These are phyloP conservation scores for Graphiopsis chlorocephala DNA, from an alignment of 2,329 filamentous ascomycete species.

Conservation along the genomic window DNA sequence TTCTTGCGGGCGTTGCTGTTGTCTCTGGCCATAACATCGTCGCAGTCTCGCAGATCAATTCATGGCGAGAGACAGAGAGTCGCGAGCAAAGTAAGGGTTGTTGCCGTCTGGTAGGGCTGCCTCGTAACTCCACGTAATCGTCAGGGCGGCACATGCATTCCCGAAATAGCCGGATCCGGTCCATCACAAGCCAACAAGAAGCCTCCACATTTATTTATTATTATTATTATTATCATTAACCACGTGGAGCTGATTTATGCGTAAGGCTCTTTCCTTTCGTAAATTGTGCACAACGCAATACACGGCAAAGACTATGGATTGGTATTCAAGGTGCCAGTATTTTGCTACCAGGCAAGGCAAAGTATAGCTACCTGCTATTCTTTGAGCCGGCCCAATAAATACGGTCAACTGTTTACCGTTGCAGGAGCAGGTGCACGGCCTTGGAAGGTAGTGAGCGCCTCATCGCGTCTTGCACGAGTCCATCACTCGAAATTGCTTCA, in stretches of 20 bases:
- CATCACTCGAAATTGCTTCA: neutral
- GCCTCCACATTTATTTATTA: neutral
- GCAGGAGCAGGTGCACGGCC: neutral
- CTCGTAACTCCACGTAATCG: slow-evolving; percentile 11
- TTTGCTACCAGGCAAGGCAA: neutral
- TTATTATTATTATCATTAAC: slow-evolving; percentile 2
- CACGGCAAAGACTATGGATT: neutral
- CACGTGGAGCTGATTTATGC: neutral
- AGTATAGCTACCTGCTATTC: neutral
- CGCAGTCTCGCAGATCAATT: slow-evolving; percentile 16
- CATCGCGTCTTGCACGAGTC: neutral
- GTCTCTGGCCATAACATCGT: slow-evolving; percentile 39
- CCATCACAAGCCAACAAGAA: neutral
- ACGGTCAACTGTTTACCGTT: neutral
- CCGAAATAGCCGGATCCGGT: slow-evolving; percentile 1
- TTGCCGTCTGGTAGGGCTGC: neutral
- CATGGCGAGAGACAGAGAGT: neutral
- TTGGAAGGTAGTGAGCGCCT: neutral
- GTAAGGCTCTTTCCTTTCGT: neutral
- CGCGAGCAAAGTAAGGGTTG: neutral
- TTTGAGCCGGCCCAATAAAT: neutral
- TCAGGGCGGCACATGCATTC: neutral
- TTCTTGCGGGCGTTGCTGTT: slow-evolving; percentile 26
- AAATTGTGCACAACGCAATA: neutral
- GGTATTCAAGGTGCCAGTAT: neutral